Conservation (phyloP, 768 basidiomycete species). For the Boletus pseudopeckii region DNA sequence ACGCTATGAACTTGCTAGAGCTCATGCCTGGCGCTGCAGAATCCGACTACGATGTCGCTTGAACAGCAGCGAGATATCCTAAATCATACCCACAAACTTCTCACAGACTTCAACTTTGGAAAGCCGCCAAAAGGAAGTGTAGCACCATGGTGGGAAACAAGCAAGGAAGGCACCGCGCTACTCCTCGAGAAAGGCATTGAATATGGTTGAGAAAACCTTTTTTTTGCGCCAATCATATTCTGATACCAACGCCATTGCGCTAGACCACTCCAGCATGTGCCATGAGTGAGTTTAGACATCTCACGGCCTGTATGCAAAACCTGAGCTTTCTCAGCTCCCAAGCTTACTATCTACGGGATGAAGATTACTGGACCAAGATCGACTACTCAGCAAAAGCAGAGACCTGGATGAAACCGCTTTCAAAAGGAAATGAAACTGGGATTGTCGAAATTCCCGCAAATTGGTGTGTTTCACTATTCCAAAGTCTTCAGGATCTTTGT, state of each 20-base stretch:
- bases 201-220: constrained; percentile 48
- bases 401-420: constrained; percentile 74
- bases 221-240: background rate
- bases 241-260: background rate
- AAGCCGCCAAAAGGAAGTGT: constrained; percentile 59
- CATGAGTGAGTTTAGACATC: constrained; percentile 39
- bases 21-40: constrained; percentile 33
- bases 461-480: constrained; percentile 42
- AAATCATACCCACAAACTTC: constrained; percentile 58
- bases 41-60: constrained; percentile 54
- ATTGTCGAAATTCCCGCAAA: constrained; percentile 64
- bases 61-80: constrained; percentile 72
- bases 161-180: constrained; percentile 60
- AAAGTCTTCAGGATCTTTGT: background rate
- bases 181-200: constrained; percentile 70
- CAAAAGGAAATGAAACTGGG: constrained; percentile 60
- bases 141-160: constrained; percentile 81
- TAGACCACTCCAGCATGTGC: constrained; percentile 58
- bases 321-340: constrained; percentile 41
- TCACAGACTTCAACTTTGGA: constrained; percentile 64
- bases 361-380: constrained; percentile 73
- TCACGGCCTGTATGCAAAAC: background rate
- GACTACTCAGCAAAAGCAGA: constrained; percentile 55
- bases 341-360: constrained; percentile 64
- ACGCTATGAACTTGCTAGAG: background rate